Base-by-base conservation (phyloP, 129 eudicot genomes). In the Pulicaria dysenterica region DNA sequence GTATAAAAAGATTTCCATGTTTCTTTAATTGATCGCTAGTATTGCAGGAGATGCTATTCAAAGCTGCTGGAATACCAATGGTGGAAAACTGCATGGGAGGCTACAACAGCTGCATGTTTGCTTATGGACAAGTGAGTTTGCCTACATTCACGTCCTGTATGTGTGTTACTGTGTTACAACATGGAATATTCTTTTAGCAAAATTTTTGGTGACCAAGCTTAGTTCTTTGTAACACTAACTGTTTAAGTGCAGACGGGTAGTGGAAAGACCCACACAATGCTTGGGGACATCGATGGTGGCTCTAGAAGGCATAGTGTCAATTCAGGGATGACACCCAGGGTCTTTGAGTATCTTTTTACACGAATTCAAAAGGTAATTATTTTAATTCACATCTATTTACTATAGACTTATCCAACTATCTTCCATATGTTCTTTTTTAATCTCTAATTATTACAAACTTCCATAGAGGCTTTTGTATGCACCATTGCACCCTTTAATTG, bases 181-280 rank as follows among this genome's bases (percentile, higher is more conserved):
- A 16, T 12, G 10, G 19, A 50, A 14, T 69, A 9, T 53, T 10
- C 60, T 51, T 53, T 51, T 51, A 37, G 49, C 50, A 15, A 51
- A 69, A 34, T 31, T 68, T 7, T 38, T n/a, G 73, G 73, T 40
- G 48, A 7, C 42, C 8, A 15, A 64, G 36, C 41, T 48, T 16
- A 2, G 54, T 50, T 51, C 7, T 49, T 5, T 65, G 31, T 49
- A 63, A 75, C 38, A 14, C 7, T 51, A 12, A 5, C 58, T 73
- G 60, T 74, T 58, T 77, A 66, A 56, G 14, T 58, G 64, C 83
- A 95, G 99, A 95, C 99, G 14, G 99, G 99, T 55, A 95, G 99
- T 81, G 99, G 99, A 64, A 95, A 95, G 79, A 95, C 99, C 55
- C 99, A 95, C 77, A 95, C 99, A 8, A 95, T 95, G 99, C 94